phyloP scores from a whole-genome alignment of 2,329 filamentous ascomycete genomes.

The Ilyonectria destructans region DNA sequence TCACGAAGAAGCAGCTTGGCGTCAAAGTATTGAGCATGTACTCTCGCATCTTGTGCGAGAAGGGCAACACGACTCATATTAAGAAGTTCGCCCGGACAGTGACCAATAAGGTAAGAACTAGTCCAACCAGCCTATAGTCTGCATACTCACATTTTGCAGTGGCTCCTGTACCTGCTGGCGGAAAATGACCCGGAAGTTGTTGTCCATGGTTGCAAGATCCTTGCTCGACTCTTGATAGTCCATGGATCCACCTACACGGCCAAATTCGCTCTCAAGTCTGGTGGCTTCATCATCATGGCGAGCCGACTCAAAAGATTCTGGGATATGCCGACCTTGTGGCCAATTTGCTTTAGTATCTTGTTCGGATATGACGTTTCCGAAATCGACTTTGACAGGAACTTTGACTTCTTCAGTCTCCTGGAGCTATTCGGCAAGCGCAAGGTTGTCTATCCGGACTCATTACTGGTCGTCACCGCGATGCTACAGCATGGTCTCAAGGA shows the following conservation, averaged over 20 bases:
- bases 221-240: conserved; percentile 86
- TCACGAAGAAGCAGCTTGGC: conserved; percentile 81
- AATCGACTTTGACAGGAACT: conserved; percentile 80
- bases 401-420: conserved; percentile 82
- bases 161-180: conserved; percentile 91
- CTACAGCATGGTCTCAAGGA: conserved; percentile 87
- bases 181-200: conserved; percentile 90
- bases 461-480: conserved; percentile 89
- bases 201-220: conserved; percentile 84
- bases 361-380: conserved; percentile 87
- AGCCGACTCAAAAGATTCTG: conserved; percentile 89
- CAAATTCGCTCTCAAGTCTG: conserved; percentile 88
- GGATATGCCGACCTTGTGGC: conserved; percentile 89
- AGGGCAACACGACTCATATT: conserved; percentile 78
- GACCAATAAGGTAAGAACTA: conserved; percentile 83
- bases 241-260: conserved; percentile 87
- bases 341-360: conserved; percentile 88
- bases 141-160: conserved; percentile 65
- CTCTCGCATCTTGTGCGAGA: conserved; percentile 82
- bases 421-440: conserved; percentile 80
- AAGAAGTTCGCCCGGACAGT: conserved; percentile 94
- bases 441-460: conserved; percentile 82
- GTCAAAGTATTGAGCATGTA: conserved; percentile 84
- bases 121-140: no score
- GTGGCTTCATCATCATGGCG: conserved; percentile 90